A percentile compares a stretch with the other conserved stretches of the same genome.
phyloP scores from a whole-genome alignment of 176 grass and related monocot species.

The Oryza glumipatula region DNA sequence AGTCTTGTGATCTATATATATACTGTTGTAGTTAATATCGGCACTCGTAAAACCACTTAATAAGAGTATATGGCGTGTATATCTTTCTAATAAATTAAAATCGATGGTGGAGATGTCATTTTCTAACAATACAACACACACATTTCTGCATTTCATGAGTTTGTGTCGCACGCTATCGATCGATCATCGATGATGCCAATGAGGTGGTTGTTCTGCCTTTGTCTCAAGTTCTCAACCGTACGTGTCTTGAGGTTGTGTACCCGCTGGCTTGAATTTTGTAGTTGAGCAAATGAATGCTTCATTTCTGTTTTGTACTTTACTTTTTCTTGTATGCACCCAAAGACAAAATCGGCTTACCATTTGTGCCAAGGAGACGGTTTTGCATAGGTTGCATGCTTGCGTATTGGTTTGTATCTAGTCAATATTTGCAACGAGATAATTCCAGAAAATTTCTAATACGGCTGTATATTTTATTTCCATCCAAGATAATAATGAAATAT shows the following conservation, averaged over 20 bases:
- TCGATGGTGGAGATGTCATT: background rate
- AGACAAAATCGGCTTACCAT: background rate
- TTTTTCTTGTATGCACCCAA: background rate
- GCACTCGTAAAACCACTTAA: background rate
- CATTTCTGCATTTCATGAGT: background rate
- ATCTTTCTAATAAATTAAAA: background rate
- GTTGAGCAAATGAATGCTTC: background rate
- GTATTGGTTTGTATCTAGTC: background rate
- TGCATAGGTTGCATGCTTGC: background rate
- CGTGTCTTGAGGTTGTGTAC: background rate
- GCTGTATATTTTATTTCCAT: background rate
- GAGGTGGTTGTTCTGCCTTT: constrained; percentile 11
- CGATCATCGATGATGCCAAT: no score
- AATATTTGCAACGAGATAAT: background rate
- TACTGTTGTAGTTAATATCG: background rate
- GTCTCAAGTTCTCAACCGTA: background rate
- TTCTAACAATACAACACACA: background rate
- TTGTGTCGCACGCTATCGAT: background rate
- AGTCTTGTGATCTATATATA: background rate
- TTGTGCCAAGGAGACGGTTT: background rate
- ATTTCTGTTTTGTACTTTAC: background rate
- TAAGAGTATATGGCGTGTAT: background rate
- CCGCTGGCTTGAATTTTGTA: background rate
- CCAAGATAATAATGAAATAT: background rate
- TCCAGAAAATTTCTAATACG: background rate